Conservation (phyloP, 1,139 yeast species). For the Diutina pseudorugosa region DNA sequence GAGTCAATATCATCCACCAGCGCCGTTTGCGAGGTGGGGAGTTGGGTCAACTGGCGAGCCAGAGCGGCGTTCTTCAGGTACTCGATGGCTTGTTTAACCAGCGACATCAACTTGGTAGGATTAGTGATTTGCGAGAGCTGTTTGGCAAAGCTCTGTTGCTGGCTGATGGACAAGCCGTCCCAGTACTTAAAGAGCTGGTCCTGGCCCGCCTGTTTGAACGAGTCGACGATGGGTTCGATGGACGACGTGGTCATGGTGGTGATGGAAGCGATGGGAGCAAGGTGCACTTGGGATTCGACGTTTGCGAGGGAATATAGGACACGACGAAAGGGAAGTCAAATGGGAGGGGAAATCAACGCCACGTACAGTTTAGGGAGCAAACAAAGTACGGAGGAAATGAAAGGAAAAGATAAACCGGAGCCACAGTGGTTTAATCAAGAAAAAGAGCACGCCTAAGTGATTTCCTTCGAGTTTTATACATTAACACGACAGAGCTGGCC, state of each 20-base stretch:
- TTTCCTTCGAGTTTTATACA: background rate
- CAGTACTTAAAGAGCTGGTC: constrained; percentile 30
- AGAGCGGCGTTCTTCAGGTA: constrained; percentile 21
- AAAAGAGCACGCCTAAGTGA: too few species aligned
- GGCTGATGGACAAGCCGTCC: constrained; percentile 18
- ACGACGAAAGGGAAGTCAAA: background rate
- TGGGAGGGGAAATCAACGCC: background rate
- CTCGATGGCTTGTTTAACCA: constrained; percentile 37
- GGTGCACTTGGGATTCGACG: background rate
- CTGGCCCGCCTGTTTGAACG: constrained; percentile 37
- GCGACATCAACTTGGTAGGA: constrained; percentile 26
- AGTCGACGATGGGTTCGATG: constrained; percentile 6
- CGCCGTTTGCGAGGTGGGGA: constrained; percentile 38
- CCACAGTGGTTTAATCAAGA: background rate
- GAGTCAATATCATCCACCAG: constrained; percentile 29
- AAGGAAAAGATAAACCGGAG: background rate
- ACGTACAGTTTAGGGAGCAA: too few species aligned
- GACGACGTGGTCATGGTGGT: constrained; percentile 3
- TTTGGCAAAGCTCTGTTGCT: constrained; percentile 18
- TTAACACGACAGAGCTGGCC: background rate
- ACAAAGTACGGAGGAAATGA: background rate
- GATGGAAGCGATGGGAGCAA: background rate
- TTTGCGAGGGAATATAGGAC: background rate
- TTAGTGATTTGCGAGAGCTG: constrained; percentile 31
- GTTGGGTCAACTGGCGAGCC: constrained; percentile 32